These are phyloP conservation scores for Phlegmacium glaucopus DNA, from an alignment of 768 basidiomycete species.

Conservation along the genomic window DNA sequence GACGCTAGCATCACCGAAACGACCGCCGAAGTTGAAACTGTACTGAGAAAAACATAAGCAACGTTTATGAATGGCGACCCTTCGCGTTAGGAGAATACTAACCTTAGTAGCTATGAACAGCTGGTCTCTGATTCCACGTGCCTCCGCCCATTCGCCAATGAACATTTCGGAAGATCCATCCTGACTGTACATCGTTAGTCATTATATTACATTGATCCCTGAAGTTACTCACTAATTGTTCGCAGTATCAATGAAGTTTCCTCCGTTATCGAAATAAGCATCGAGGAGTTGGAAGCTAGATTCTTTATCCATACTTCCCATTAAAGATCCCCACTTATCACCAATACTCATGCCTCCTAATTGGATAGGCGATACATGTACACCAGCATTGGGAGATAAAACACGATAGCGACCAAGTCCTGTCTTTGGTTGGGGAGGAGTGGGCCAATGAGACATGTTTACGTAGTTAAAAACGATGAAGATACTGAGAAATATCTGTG, in stretches of 20 bases:
- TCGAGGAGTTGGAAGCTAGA: too few relatives aligned
- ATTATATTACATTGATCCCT: too few relatives aligned
- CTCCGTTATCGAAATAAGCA: too few relatives aligned
- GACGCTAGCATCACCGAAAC: conserved; percentile 17
- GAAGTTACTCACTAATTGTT: too few relatives aligned
- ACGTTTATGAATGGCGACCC: not conserved
- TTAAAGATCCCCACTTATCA: too few relatives aligned
- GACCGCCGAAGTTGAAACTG: conserved; percentile 24
- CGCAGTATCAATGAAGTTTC: too few relatives aligned
- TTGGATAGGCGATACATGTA: too few relatives aligned
- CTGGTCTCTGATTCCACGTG: conserved; percentile 42
- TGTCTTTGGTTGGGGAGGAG: conserved; percentile 26
- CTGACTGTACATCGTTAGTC: too few relatives aligned
- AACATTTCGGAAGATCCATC: conserved; percentile 47
- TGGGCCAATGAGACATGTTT: conserved; percentile 9
- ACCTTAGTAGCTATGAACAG: conserved; percentile 48
- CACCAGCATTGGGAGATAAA: conserved; percentile 32
- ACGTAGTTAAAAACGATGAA: too few relatives aligned
- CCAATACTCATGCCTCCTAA: too few relatives aligned
- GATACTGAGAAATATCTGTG: too few relatives aligned
- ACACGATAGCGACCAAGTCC: conserved; percentile 30
- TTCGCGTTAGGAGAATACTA: not conserved
- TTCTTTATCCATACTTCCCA: conserved; percentile 41
- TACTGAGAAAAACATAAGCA: conserved; percentile 22
- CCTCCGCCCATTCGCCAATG: conserved; percentile 52